Conservation (phyloP, 2,329 filamentous ascomycete genomes). For the Colletotrichum tamarilloi region DNA sequence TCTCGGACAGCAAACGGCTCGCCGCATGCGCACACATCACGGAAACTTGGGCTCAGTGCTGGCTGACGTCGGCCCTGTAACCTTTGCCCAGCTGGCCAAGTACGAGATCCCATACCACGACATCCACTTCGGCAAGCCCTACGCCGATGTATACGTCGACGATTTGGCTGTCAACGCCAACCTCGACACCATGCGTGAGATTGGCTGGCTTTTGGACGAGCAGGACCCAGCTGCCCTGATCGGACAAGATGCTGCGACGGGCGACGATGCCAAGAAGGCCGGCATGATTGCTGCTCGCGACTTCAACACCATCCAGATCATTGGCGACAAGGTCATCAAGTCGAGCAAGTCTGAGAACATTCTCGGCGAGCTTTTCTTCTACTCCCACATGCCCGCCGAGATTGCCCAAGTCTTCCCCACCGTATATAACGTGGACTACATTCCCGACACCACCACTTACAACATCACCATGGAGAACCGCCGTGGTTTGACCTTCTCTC, state of each 20-base stretch:
- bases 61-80: conserved; percentile 41
- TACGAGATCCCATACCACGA: conserved; percentile 44
- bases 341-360: conserved; percentile 45
- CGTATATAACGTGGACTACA: conserved; percentile 42
- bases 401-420: conserved; percentile 39
- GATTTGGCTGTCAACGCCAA: conserved; percentile 43
- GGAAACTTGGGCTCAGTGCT: conserved; percentile 43
- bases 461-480: conserved; percentile 44
- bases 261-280: conserved; percentile 38
- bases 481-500: conserved; percentile 42
- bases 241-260: conserved; percentile 21
- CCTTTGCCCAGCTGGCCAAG: conserved; percentile 41
- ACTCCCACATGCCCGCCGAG: conserved; percentile 42
- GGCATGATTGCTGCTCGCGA: conserved; percentile 44
- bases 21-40: conserved; percentile 43
- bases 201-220: conserved; percentile 45
- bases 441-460: conserved; percentile 41
- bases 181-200: conserved; percentile 42
- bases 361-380: conserved; percentile 47
- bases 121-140: conserved; percentile 45
- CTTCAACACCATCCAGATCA: conserved; percentile 46
- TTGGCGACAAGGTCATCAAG: conserved; percentile 45
- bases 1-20: conserved; percentile 39
- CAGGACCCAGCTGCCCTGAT: conserved; percentile 34
- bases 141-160: conserved; percentile 45